phyloP scores from a whole-genome alignment of 2,329 filamentous ascomycete species.

The Kalaharituber pfeilii region DNA sequence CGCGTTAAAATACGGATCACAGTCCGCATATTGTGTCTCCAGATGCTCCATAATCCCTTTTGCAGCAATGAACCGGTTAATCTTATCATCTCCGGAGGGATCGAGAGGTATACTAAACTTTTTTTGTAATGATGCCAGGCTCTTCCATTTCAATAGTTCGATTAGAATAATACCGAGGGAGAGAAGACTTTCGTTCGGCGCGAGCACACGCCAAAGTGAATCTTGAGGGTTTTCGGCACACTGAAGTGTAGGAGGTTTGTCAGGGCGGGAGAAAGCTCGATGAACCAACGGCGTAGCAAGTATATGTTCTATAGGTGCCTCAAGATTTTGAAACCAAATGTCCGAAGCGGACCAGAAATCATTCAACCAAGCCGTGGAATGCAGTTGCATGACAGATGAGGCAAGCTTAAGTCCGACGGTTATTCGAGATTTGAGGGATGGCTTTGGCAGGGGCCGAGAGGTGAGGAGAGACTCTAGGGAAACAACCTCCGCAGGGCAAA shows the following conservation, averaged over 20 bases:
- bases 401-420: constrained; percentile 3
- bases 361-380: constrained; percentile 1
- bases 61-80: neutral
- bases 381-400: constrained; percentile 5
- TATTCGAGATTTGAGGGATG: neutral
- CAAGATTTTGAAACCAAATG: constrained; percentile 1
- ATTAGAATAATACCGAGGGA: neutral
- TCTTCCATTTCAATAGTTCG: neutral
- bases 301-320: neutral
- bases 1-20: neutral
- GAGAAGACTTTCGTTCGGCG: neutral
- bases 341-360: constrained; percentile 2
- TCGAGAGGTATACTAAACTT: neutral
- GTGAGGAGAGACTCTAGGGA: neutral
- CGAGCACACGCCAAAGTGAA: neutral
- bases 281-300: neutral
- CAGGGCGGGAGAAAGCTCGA: neutral
- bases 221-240: neutral
- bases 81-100: neutral
- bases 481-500: neutral
- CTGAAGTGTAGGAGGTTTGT: neutral
- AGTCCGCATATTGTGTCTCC: neutral
- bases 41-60: neutral
- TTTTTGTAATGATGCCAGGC: neutral
- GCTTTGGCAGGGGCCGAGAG: neutral